Percentiles rank a stretch among this genome's conserved stretches.
phyloP scores from a whole-genome alignment of 2,329 filamentous ascomycete species.

The Zalaria sp. region DNA sequence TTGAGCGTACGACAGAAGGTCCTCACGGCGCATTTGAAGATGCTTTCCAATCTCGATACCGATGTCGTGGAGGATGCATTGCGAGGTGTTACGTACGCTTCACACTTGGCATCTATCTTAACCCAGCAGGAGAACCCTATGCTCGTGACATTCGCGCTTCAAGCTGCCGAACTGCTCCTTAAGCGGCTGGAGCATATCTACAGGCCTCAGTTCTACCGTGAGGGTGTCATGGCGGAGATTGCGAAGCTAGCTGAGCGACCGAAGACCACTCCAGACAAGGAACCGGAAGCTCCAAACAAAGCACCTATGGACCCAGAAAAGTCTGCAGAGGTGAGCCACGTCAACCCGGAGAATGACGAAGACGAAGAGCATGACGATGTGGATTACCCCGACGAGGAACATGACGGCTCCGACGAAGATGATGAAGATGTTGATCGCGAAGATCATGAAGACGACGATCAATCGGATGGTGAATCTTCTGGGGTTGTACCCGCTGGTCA shows the following conservation, averaged over 20 bases:
- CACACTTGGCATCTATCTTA: slow-evolving; percentile 85
- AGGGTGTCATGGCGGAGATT: slow-evolving; percentile 89
- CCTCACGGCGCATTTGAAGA: slow-evolving; percentile 87
- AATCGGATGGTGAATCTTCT: slow-evolving; percentile 23
- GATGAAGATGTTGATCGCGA: slow-evolving; percentile 42
- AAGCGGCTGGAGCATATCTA: slow-evolving; percentile 78
- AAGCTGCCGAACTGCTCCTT: slow-evolving; percentile 78
- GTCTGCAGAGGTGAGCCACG: slow-evolving; percentile 5
- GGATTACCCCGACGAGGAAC: slow-evolving; percentile 40
- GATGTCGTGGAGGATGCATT: slow-evolving; percentile 74
- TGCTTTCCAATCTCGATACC: slow-evolving; percentile 88
- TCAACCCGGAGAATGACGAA: slow-evolving; percentile 20
- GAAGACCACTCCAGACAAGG: slow-evolving; percentile 8
- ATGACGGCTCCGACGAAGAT: slow-evolving; percentile 37
- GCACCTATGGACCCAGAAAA: slow-evolving; percentile 3
- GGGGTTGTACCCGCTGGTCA: slow-evolving; percentile 6
- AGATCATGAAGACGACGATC: slow-evolving; percentile 29
- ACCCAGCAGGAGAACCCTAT: slow-evolving; percentile 88
- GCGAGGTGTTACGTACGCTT: slow-evolving; percentile 82
- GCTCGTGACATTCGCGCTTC: slow-evolving; percentile 72
- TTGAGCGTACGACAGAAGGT: slow-evolving; percentile 90
- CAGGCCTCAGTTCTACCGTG: slow-evolving; percentile 90
- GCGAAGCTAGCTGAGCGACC: slow-evolving; percentile 53
- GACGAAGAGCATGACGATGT: slow-evolving; percentile 20
- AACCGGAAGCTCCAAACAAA: slow-evolving; percentile 5